Evolutionary conservation across 306 rosid species (phyloP), one percentile per base, ranked within the genome.

Genomic region (Cicer pinnatifidum): DNA sequence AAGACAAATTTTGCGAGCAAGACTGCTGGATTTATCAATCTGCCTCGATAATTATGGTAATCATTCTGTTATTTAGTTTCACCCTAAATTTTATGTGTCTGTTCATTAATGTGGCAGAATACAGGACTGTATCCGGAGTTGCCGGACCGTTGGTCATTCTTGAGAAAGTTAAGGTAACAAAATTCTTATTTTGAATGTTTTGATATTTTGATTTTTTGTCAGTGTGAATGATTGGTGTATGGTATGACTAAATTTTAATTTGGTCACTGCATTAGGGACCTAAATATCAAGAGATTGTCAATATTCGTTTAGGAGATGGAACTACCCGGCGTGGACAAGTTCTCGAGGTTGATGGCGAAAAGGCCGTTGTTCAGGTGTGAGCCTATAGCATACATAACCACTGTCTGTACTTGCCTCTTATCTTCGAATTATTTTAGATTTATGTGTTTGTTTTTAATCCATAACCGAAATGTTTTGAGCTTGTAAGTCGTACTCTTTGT

Each of bases 141-240:
- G 99, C 99, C 65, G 99, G 99, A 78, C 99, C 99, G 3, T 82
- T 95, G 86, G 99, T 95, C 67, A 95, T 95, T 78, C 97, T 95
- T 75, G 99, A 95, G 5, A 95, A 95, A 90, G 99, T 95, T 33
- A 95, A 95, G 99, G 99, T 91, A 75, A 51, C 19, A 59, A 9
- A 41, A 8, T 57, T 65, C 45, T 39, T 37, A 48, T 52, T 51
- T 23, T 23, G 56, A 64, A 16, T 38, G 23, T 62, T 69, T 9
- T 57, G 19, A 53, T 71, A 59, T n/a, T 54, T 44, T 45, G 15
- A 53, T 78, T 44, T 75, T 79, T 51, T 28, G 1, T 51, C 53
- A 10, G 15, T 72, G 40, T 2, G 17, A 50, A 59, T 38, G 11
- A 23, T 72, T 53, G 37, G 7, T 44, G 51, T 41, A 47, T 37